Base-by-base conservation (phyloP, 768 basidiomycete genomes). In the Xerocomellus chrysenteron region DNA sequence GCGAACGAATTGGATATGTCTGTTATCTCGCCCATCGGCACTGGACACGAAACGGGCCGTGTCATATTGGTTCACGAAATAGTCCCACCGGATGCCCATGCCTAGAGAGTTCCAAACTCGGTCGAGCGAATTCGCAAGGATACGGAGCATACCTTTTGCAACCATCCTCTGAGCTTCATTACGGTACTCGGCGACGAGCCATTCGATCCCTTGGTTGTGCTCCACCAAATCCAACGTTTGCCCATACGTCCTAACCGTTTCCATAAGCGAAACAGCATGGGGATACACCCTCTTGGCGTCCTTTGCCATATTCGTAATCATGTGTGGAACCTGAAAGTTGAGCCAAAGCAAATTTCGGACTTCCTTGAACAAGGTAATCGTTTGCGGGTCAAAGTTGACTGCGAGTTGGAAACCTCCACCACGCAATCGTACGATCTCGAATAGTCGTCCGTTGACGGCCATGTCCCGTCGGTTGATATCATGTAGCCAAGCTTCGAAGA, bases 221-320 rank as follows among this genome's bases (percentile, higher is more conserved):
- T 97, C 90, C 64, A 98, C 88, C 64, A 98, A 75, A 69, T 94
- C 92, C 69, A 97, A 75, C 1, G 93, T 97, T 76, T 99, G 97
- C 19, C 90, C 90, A 73, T 99, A 98, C 30, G 94, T 98, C 70
- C 95, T 79, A n/a, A 98, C 94, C 0, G 94, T 96, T 78, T 99
- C 97, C 96, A 98, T 98, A 72, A 94, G 73, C 66, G 92, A 94
- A 62, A 98, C 96, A 3, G 97, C 97, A 77, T 98, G 94, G 0
- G 95, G 95, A 70, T 99, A 99, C 57, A 98, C 95, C 63, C 94
- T 78, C 79, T 97, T 98, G 57, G 97, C 97, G 64, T 99, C 96
- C 77, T 98, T 99, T 36, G 97, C 97, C 84, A 97, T 90, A 70
- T 95, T 97, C 64, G 88, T 88, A 60, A 92, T 93, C 50, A 90